Evolutionary conservation across 768 basidiomycete species (phyloP).

Genomic region (Suillus clintonianus): DNA sequence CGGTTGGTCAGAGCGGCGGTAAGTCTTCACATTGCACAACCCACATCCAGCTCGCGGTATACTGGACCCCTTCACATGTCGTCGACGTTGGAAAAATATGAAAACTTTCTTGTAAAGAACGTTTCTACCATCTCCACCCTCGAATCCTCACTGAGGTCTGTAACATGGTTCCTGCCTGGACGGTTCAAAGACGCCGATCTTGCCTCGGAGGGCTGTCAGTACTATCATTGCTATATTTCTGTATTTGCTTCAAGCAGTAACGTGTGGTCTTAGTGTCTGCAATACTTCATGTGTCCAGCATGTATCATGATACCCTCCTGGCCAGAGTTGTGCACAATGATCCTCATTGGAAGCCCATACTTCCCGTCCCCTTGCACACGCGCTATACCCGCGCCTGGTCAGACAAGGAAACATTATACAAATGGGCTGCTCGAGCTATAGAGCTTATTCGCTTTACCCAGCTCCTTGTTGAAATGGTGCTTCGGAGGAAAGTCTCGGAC

Average conservation of each 20-base stretch:
- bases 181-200: slow-evolving; percentile 97
- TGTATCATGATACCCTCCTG: slow-evolving; percentile 96
- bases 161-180: slow-evolving; percentile 96
- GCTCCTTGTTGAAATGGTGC: slow-evolving; percentile 87
- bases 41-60: not conserved
- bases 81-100: slow-evolving; percentile 70
- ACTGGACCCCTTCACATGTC: slow-evolving; percentile 45
- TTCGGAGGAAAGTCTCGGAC: slow-evolving; percentile 68
- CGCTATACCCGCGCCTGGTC: slow-evolving; percentile 91
- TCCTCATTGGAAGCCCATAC: slow-evolving; percentile 71
- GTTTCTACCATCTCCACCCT: slow-evolving; percentile 83
- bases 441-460: slow-evolving; percentile 81
- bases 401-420: slow-evolving; percentile 68
- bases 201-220: slow-evolving; percentile 91
- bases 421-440: slow-evolving; percentile 74
- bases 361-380: slow-evolving; percentile 76
- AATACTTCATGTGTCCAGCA: slow-evolving; percentile 81
- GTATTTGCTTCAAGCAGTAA: slow-evolving; percentile 19
- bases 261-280: slow-evolving; percentile 68
- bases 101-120: slow-evolving; percentile 82
- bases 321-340: slow-evolving; percentile 61
- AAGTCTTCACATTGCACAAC: slow-evolving; percentile 1
- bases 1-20: not conserved
- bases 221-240: slow-evolving; percentile 11
- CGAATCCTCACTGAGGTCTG: slow-evolving; percentile 84